These are phyloP conservation scores for Diplocarpon rosae DNA, from an alignment of 2,329 filamentous ascomycete species.

Conservation along the genomic window DNA sequence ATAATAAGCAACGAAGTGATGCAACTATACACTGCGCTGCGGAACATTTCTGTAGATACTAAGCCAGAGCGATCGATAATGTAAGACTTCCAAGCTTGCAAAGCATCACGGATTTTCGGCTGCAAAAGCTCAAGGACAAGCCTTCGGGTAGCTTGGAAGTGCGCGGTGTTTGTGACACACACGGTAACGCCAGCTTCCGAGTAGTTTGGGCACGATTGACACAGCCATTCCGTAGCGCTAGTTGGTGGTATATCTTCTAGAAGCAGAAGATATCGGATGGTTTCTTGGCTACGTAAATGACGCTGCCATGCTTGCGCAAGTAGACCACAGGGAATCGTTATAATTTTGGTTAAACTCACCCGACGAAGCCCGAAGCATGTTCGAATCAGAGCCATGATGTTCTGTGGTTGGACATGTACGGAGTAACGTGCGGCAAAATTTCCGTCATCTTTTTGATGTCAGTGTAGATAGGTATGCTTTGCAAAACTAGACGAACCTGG, in stretches of 20 bases:
- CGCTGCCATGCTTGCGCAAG: constrained; percentile 26
- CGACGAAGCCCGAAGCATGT: constrained; percentile 48
- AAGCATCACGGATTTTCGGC: constrained; percentile 21
- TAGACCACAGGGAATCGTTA: constrained; percentile 17
- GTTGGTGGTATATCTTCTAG: constrained; percentile 27
- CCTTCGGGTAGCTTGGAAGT: constrained; percentile 22
- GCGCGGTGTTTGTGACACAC: constrained; percentile 18
- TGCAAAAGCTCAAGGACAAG: constrained; percentile 25
- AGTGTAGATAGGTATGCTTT: not conserved
- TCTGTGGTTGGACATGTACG: constrained; percentile 49
- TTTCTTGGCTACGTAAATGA: constrained; percentile 29
- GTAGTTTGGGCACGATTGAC: constrained; percentile 18
- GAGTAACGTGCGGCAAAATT: constrained; percentile 55
- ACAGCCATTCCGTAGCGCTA: constrained; percentile 1
- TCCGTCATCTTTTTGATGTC: constrained; percentile 44
- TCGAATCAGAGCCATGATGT: constrained; percentile 59
- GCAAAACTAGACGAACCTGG: constrained; percentile 46
- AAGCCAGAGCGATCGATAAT: constrained; percentile 15
- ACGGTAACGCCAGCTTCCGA: constrained; percentile 2
- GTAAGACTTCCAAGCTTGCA: constrained; percentile 21
- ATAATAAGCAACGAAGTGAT: constrained; percentile 20
- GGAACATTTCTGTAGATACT: constrained; percentile 23
- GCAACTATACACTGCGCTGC: constrained; percentile 21
- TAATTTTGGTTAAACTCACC: constrained; percentile 6
- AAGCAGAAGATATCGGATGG: constrained; percentile 45